Evolutionary conservation across 306 rosid species (phyloP), one percentile per base, ranked within the genome.

Genomic region (Purshia tridentata): DNA sequence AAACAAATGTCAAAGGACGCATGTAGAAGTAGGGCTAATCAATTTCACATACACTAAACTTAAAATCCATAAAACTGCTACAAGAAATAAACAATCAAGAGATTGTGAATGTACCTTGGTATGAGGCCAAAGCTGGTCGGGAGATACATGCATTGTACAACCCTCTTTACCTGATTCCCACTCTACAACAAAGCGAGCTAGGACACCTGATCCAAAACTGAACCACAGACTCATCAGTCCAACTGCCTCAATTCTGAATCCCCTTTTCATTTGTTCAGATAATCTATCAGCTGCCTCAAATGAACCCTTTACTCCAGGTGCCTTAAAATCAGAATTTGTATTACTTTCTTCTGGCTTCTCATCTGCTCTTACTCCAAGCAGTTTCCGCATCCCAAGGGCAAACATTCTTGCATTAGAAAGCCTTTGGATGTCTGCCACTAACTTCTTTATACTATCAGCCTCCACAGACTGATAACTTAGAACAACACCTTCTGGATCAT

Each of bases 61-160:
- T 56, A 4, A 56, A 39, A 56, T 56, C 23, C 50, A 13, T 51
- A 35, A 50, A 40, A 74, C 29, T 39, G 22, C 22, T 5, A 3
- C 3, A 70, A 65, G 62, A 77, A 54, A 35, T 73, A 63, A 70
- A 62, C 67, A 61, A 71, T 60, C 41, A 29, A 65, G 55, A 66
- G 67, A 70, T 63, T 63, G 67, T 16, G 40, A 67, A 81, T 79
- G 59, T 72, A 95, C 99, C 99, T 88, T 95, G 40, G 99, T 95
- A 77, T 95, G 99, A 65, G 99, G 99, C 99, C 99, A 95, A 76
- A 95, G 97, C 73, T 95, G 98, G 79, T 95, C 99, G 0, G 99
- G 98, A 75, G 98, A 90, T 57, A 95, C 97, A 66, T 95, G 99
- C 97, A 95, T 92, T 5, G 99, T 92, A 85, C 99, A 95, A 83